Evolutionary conservation across 176 grass and related monocot species (phyloP).

Genomic region (Juncus effusus): DNA sequence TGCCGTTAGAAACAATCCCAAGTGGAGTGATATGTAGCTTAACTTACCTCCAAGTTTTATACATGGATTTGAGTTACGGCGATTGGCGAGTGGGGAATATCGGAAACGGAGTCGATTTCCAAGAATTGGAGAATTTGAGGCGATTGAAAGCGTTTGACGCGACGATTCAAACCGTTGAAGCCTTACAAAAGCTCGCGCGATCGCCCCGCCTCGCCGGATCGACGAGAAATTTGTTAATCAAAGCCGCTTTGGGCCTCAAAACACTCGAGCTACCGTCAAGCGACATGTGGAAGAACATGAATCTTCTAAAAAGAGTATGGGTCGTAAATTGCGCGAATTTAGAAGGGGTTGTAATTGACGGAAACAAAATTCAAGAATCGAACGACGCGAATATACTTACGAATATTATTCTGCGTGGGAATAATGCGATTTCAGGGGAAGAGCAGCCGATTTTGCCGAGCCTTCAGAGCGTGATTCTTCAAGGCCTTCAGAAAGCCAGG

Average conservation of each 20-base stretch:
- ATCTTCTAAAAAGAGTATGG: slow-evolving; percentile 65
- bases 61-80: slow-evolving; percentile 81
- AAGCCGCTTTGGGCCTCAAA: slow-evolving; percentile 41
- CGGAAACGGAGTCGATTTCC: slow-evolving; percentile 67
- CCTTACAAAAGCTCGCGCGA: slow-evolving; percentile 43
- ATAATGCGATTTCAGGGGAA: slow-evolving; percentile 3
- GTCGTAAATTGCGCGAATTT: slow-evolving; percentile 43
- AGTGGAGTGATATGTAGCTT: slow-evolving; percentile 55
- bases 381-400: slow-evolving; percentile 4
- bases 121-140: slow-evolving; percentile 65
- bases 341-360: slow-evolving; percentile 51
- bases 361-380: slow-evolving; percentile 19
- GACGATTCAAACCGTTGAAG: slow-evolving; percentile 51
- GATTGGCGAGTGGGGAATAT: slow-evolving; percentile 56
- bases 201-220: slow-evolving; percentile 54
- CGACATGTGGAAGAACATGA: slow-evolving; percentile 67
- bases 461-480: slow-evolving; percentile 63
- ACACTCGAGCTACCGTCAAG: slow-evolving; percentile 55
- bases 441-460: slow-evolving; percentile 46
- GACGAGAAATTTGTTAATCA: slow-evolving; percentile 65
- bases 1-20: slow-evolving; percentile 61
- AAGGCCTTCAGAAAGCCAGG: slow-evolving; percentile 58
- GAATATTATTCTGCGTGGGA: slow-evolving; percentile 23
- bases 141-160: slow-evolving; percentile 65
- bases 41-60: slow-evolving; percentile 55